phyloP scores from a whole-genome alignment of 148 eudicot species.

The Silene uniflora region DNA sequence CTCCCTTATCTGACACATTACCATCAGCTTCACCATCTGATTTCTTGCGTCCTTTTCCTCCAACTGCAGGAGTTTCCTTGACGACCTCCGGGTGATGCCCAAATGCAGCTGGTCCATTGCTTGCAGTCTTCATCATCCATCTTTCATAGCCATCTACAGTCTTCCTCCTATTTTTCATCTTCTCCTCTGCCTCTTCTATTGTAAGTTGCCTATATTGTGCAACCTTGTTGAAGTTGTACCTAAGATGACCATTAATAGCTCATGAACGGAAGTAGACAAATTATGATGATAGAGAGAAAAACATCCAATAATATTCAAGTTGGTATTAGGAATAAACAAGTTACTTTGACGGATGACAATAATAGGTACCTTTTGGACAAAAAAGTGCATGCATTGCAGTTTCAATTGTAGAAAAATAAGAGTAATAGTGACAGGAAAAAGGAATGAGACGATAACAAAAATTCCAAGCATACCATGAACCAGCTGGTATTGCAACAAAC shows the following conservation, averaged over 20 bases:
- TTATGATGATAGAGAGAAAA: no score
- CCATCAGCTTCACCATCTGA: conserved; percentile 60
- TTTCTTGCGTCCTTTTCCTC: conserved; percentile 64
- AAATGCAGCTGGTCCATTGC: conserved; percentile 77
- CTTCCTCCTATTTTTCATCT: conserved; percentile 90
- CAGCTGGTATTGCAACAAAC: conserved; percentile 88
- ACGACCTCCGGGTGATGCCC: conserved; percentile 54
- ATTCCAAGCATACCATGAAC: conserved; percentile 63
- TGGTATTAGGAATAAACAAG: background rate
- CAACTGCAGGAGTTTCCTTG: conserved; percentile 48
- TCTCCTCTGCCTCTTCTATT: conserved; percentile 96
- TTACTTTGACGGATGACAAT: no score
- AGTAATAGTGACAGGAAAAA: no score
- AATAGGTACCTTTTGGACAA: no score
- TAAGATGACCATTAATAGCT: conserved; percentile 20
- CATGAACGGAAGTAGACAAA: no score
- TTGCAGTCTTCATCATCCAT: conserved; percentile 99
- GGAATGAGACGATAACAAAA: background rate
- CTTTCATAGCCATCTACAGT: conserved; percentile 88
- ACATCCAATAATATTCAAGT: background rate
- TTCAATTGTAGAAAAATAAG: background rate
- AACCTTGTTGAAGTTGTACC: conserved; percentile 96
- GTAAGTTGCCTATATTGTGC: conserved; percentile 97
- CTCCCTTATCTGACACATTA: conserved; percentile 74
- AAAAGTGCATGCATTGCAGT: background rate